These are phyloP conservation scores for Echinosophora koreensis DNA, from an alignment of 306 rosid genomes.

Conservation along the genomic window DNA sequence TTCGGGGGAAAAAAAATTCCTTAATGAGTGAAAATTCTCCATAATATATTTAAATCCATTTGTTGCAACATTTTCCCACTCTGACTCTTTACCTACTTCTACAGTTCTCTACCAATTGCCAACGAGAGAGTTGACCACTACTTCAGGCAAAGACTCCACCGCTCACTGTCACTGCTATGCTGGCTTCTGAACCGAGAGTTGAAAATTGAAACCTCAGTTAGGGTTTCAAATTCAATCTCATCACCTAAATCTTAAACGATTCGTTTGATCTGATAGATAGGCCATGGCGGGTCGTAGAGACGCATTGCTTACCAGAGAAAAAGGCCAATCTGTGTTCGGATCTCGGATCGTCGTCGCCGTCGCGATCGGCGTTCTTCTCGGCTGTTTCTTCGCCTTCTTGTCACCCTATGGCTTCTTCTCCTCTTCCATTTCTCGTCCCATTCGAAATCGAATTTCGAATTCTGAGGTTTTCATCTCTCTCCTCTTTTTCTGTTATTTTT, in stretches of 20 bases:
- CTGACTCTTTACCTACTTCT: no score
- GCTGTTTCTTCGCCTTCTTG: constrained; percentile 67
- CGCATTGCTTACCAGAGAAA: constrained; percentile 64
- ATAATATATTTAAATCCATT: no score
- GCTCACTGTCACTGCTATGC: background rate
- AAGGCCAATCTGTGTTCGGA: constrained; percentile 55
- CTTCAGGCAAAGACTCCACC: background rate
- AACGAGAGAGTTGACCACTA: background rate
- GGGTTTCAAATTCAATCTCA: no score
- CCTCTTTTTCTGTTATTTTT: background rate
- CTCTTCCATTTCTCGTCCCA: constrained; percentile 46
- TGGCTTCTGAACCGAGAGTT: background rate
- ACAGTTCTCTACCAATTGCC: no score
- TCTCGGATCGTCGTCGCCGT: constrained; percentile 66
- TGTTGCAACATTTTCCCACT: no score
- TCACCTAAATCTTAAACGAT: no score
- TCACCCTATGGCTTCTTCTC: constrained; percentile 62
- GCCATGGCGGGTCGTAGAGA: constrained; percentile 80
- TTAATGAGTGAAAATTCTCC: no score
- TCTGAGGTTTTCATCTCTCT: constrained; percentile 56
- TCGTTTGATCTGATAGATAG: background rate
- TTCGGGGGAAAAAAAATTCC: no score
- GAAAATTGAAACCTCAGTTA: background rate
- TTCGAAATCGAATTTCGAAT: constrained; percentile 53
- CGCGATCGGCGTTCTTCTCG: constrained; percentile 67